These are phyloP conservation scores for Podospora conica DNA, from an alignment of 495 filamentous ascomycete genomes.

Conservation along the genomic window DNA sequence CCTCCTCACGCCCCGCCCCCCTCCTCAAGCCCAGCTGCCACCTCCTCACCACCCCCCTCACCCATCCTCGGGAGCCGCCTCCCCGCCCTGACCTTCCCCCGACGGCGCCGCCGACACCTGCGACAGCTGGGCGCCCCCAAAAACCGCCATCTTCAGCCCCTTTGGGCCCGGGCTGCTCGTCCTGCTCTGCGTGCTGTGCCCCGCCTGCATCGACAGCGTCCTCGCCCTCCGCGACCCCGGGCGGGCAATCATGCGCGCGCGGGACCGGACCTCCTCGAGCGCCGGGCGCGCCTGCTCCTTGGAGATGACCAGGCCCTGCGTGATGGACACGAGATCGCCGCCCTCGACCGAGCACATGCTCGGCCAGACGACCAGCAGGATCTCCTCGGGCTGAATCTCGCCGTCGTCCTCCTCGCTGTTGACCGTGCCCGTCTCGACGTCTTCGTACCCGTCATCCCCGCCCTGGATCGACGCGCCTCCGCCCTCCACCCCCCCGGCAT, in stretches of 20 bases:
- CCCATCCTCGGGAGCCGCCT: neutral
- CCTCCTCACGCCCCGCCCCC: neutral
- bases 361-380: constrained; percentile 33
- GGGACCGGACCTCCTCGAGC: constrained; percentile 26
- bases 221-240: constrained; percentile 24
- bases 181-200: neutral
- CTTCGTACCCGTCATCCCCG: constrained; percentile 1
- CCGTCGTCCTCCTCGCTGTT: constrained; percentile 12
- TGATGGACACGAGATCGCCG: constrained; percentile 32
- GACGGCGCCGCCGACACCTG: neutral
- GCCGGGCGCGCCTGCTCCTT: constrained; percentile 34
- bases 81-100: neutral
- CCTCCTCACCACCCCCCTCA: neutral
- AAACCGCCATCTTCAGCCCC: neutral
- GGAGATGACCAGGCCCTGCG: constrained; percentile 32
- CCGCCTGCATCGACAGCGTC: constrained; percentile 26
- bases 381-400: constrained; percentile 33
- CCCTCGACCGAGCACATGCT: constrained; percentile 34
- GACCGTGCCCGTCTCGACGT: neutral
- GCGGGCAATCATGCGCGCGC: constrained; percentile 16
- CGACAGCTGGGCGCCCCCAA: neutral
- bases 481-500: neutral
- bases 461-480: constrained; percentile 7
- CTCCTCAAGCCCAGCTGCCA: neutral
- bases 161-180: neutral